These are phyloP conservation scores for Monilinia vaccinii-corymbosi DNA, from an alignment of 2,329 filamentous ascomycete genomes.

Conservation along the genomic window DNA sequence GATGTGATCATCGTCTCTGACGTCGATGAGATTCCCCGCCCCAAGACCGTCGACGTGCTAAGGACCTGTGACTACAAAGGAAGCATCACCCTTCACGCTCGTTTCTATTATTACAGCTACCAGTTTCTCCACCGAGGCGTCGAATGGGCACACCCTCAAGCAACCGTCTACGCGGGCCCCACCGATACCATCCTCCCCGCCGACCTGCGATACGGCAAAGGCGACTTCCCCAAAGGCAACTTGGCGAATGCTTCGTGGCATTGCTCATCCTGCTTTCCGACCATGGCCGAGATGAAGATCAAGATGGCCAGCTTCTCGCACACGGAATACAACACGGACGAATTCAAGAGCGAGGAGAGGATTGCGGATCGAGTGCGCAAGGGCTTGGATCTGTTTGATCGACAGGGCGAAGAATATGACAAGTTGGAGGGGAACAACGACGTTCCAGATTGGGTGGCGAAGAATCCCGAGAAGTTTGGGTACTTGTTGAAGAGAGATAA, in stretches of 20 bases:
- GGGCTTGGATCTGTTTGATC: conserved; percentile 36
- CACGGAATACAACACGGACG: conserved; percentile 30
- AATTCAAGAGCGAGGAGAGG: conserved; percentile 32
- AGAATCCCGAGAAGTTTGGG: conserved; percentile 15
- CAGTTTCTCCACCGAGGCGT: conserved; percentile 30
- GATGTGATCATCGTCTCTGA: conserved; percentile 38
- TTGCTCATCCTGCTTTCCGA: conserved; percentile 37
- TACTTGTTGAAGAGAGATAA: conserved; percentile 20
- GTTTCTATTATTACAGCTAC: conserved; percentile 33
- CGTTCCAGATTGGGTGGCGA: conserved; percentile 33
- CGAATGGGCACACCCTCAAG: conserved; percentile 38
- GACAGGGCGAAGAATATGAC: conserved; percentile 28
- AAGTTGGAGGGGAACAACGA: conserved; percentile 33
- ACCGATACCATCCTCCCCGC: conserved; percentile 33
- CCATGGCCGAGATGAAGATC: conserved; percentile 32
- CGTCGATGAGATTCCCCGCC: conserved; percentile 36
- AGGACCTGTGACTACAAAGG: conserved; percentile 31
- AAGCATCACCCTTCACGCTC: conserved; percentile 28
- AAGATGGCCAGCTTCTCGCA: conserved; percentile 38
- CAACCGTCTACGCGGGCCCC: conserved; percentile 33
- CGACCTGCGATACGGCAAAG: conserved; percentile 30
- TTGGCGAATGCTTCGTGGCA: conserved; percentile 37
- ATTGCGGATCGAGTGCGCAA: conserved; percentile 34
- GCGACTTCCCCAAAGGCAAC: conserved; percentile 24
- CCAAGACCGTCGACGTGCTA: conserved; percentile 29